Percentiles rank a stretch among this genome's conserved stretches.
Evolutionary conservation across 1,139 yeast species (phyloP).

Genomic region (Magnusiomyces ingens): DNA sequence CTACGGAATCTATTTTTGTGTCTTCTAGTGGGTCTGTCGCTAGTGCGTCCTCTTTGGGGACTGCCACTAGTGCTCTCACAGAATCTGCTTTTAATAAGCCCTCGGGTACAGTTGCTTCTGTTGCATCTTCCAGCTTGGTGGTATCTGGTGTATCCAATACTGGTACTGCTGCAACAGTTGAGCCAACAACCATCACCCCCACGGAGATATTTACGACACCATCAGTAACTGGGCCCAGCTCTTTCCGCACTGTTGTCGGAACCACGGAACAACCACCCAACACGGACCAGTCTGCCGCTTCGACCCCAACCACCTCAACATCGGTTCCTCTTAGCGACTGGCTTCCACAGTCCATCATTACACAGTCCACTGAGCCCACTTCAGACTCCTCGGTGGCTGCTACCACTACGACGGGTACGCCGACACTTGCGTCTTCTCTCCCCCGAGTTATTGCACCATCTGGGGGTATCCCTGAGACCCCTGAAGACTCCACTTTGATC

Average conservation of each 20-base stretch:
- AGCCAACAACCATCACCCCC: conserved; percentile 10
- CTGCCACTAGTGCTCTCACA: background rate
- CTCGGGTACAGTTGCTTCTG: conserved; percentile 3
- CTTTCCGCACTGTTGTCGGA: conserved; percentile 11
- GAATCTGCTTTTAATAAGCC: background rate
- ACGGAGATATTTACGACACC: conserved; percentile 6
- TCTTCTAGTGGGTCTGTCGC: conserved; percentile 1
- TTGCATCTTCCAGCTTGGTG: conserved; percentile 8
- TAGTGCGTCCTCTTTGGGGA: background rate
- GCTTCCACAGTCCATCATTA: conserved; percentile 13
- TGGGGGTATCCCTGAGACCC: conserved; percentile 26
- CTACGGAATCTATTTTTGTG: conserved; percentile 8
- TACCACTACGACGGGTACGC: conserved; percentile 18
- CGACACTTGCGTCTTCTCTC: conserved; percentile 27
- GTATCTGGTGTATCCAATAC: conserved; percentile 11
- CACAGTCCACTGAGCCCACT: conserved; percentile 12
- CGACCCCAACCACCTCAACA: conserved; percentile 11
- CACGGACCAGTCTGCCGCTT: conserved; percentile 14
- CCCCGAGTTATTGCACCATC: conserved; percentile 38
- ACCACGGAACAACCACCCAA: conserved; percentile 12
- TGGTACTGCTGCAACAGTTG: conserved; percentile 7
- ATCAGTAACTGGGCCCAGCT: background rate
- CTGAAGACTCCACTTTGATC: conserved; percentile 29
- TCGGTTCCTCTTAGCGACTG: conserved; percentile 14
- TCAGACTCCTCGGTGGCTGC: conserved; percentile 13